These are phyloP conservation scores for Botrytis galanthina DNA, from an alignment of 2,329 filamentous ascomycete genomes.

Conservation along the genomic window DNA sequence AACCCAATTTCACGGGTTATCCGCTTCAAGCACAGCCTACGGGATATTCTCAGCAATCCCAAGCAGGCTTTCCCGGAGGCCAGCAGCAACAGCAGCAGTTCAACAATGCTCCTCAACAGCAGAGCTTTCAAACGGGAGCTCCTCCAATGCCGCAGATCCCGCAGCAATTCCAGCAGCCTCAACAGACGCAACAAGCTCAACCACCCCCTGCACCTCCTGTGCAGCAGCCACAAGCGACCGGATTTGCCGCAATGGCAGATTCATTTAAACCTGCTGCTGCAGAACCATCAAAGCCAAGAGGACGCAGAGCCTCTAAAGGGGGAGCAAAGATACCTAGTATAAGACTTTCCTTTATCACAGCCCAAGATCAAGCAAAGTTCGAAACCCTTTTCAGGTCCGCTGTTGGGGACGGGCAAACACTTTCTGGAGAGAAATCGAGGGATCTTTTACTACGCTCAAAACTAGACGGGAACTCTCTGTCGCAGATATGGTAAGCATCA, in stretches of 20 bases:
- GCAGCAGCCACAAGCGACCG: constrained; percentile 64
- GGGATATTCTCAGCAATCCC: constrained; percentile 52
- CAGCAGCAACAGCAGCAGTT: constrained; percentile 45
- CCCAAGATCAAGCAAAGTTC: constrained; percentile 91
- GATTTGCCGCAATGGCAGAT: constrained; percentile 65
- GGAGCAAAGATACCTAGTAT: constrained; percentile 87
- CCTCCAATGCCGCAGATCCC: constrained; percentile 39
- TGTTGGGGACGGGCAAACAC: constrained; percentile 76
- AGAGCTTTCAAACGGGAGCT: constrained; percentile 38
- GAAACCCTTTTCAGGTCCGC: constrained; percentile 97
- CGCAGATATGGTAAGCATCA: constrained; percentile 79
- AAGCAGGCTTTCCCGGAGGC: constrained; percentile 54
- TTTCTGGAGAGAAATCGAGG: constrained; percentile 89
- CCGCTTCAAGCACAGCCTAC: constrained; percentile 43
- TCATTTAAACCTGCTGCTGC: constrained; percentile 56
- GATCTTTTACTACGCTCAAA: constrained; percentile 87
- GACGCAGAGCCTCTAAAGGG: constrained; percentile 50
- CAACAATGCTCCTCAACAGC: constrained; percentile 47
- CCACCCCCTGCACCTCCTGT: constrained; percentile 56
- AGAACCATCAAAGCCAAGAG: constrained; percentile 44
- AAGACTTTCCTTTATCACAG: constrained; percentile 91
- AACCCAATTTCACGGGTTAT: constrained; percentile 37
- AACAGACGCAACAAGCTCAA: constrained; percentile 46
- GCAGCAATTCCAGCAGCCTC: constrained; percentile 38
- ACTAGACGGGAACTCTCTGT: constrained; percentile 80